Evolutionary conservation across 208 protist species (phyloP).

Genomic region (Vickermania ingenoplastis): DNA sequence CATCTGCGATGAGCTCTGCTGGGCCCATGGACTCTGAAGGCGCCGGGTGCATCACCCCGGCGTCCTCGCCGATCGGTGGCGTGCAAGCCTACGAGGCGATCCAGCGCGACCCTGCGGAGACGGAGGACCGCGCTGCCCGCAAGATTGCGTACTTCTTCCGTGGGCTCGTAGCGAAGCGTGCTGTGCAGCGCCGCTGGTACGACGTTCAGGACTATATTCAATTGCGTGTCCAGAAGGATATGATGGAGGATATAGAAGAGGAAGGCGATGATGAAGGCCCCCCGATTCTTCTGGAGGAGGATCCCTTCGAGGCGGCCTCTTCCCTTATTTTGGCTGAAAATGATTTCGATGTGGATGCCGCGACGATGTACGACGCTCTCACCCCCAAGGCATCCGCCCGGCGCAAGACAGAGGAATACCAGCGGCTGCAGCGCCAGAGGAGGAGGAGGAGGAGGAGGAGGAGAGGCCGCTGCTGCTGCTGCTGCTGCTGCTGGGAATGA

Average conservation of each 20-base stretch:
- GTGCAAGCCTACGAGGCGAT: not conserved
- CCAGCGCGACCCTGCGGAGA: not conserved
- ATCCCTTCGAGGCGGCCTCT: not conserved
- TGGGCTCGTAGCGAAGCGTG: not conserved
- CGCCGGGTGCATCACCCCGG: constrained; percentile 4
- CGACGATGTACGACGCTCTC: too few relatives aligned
- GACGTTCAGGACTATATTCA: not conserved
- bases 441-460: too few relatives aligned
- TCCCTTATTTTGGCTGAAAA: too few relatives aligned
- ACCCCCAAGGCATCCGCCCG: too few relatives aligned
- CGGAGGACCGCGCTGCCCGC: constrained; percentile 1
- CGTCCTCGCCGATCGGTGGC: not conserved
- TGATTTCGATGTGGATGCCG: too few relatives aligned
- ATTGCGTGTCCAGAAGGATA: not conserved
- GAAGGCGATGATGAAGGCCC: not conserved
- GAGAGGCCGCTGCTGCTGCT: too few relatives aligned
- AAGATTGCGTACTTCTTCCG: constrained; percentile 7
- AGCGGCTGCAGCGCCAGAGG: too few relatives aligned
- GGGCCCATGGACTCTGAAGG: not conserved
- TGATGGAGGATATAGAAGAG: not conserved
- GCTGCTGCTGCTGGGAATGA: too few relatives aligned
- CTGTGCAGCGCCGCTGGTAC: not conserved
- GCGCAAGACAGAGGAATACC: too few relatives aligned
- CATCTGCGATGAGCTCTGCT: not conserved
- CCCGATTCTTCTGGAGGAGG: not conserved